Evolutionary conservation across 345 rosid species (phyloP), one percentile per base, ranked within the genome.

Genomic region (Hypericum perforatum): DNA sequence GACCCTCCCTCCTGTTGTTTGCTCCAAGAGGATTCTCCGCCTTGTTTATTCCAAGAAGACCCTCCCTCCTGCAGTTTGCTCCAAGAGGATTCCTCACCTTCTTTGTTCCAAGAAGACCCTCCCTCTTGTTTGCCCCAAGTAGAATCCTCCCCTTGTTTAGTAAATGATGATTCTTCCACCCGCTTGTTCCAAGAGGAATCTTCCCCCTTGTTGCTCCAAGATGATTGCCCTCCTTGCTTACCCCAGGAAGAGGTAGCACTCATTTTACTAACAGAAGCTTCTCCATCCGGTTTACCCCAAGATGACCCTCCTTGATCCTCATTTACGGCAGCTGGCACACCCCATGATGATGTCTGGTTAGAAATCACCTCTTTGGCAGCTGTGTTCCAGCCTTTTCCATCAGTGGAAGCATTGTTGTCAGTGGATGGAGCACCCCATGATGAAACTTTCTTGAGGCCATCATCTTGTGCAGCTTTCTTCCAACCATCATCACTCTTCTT

Each of bases 291-390:
- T 22, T 22, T 22, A 22, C 32, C 32, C 32, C 32, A 22, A 22
- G 32, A 22, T 22, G 32, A 22, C 32, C 32, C 32, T 4, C 32
- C 32, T 22, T 22, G 32, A 22, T 22, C 32, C 32, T 22, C 32
- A 22, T 22, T 22, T 22, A 4, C 32, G 32, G 76, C 53, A 47
- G 78, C 61, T 46, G 82, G 62, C 44, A 59, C 67, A 59, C 64
- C 78, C 94, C 95, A 76, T 39, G 80, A 65, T 7, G 82, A 67
- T 58, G 53, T 65, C 68, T 63, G 71, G 56, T 64, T 67, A 53
- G 67, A 13, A 41, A 67, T 60, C 44, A 42, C 67, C 63, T 73
- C 69, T 32, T 14, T 42, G 16, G 32, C 32, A 22, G 32, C 32
- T 22, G 32, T 22, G 32, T 22, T 22, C 32, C 32, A 22, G 32